Evolutionary conservation across 2,329 filamentous ascomycete species (phyloP).

Genomic region (Cyclaneusma minus): DNA sequence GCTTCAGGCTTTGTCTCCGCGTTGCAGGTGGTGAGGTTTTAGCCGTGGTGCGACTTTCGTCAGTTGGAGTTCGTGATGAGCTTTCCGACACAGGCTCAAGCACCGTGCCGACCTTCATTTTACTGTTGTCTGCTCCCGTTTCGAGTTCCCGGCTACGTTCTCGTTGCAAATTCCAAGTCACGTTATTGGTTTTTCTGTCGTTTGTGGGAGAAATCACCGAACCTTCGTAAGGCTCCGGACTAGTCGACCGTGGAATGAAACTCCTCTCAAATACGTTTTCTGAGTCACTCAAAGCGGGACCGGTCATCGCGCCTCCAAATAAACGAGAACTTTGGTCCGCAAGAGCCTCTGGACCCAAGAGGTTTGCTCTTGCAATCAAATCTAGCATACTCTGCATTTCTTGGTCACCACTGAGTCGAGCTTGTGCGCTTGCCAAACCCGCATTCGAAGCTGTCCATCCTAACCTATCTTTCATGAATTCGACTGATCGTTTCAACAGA

Average conservation of each 20-base stretch:
- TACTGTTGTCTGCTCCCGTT: slow-evolving; percentile 7
- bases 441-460: slow-evolving; percentile 60
- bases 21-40: slow-evolving; percentile 38
- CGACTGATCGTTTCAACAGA: slow-evolving; percentile 81
- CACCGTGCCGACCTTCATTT: slow-evolving; percentile 8
- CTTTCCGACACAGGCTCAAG: slow-evolving; percentile 24
- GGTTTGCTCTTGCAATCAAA: slow-evolving; percentile 63
- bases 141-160: slow-evolving; percentile 1
- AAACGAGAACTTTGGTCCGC: slow-evolving; percentile 27
- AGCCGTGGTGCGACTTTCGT: slow-evolving; percentile 36
- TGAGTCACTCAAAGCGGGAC: slow-evolving; percentile 51
- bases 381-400: slow-evolving; percentile 88
- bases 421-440: slow-evolving; percentile 69
- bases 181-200: slow-evolving; percentile 5
- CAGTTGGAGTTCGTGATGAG: slow-evolving; percentile 37
- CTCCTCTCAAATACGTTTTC: slow-evolving; percentile 76
- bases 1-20: slow-evolving; percentile 56
- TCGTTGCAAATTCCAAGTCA: slow-evolving; percentile 1
- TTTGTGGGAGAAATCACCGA: slow-evolving; percentile 10
- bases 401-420: slow-evolving; percentile 64
- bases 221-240: slow-evolving; percentile 27
- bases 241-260: slow-evolving; percentile 44
- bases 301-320: slow-evolving; percentile 54
- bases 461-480: slow-evolving; percentile 89
- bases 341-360: slow-evolving; percentile 55